A percentile compares a stretch with the other conserved stretches of the same genome.
Evolutionary conservation across 106 monocot genomes (phyloP).

Genomic region (Acanthochlamys bracteata): DNA sequence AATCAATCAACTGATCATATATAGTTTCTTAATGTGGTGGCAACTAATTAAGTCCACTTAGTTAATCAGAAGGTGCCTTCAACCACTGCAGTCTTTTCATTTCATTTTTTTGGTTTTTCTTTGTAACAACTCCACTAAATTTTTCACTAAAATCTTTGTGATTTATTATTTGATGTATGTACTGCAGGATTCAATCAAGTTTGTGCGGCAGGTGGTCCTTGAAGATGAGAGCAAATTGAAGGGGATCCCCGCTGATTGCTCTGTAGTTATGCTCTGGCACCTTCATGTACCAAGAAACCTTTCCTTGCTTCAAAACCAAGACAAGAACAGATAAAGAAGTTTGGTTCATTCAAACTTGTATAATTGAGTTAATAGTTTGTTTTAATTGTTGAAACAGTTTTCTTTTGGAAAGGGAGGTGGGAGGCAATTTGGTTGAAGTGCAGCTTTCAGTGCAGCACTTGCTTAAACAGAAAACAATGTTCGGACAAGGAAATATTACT

Average conservation of each 20-base stretch:
- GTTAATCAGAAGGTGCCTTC: conserved; percentile 2
- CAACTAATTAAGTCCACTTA: too few relatives aligned
- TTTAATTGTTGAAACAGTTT: too few relatives aligned
- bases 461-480: too few relatives aligned
- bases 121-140: not conserved
- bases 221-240: conserved; percentile 39
- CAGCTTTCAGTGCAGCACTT: too few relatives aligned
- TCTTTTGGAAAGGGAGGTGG: too few relatives aligned
- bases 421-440: too few relatives aligned
- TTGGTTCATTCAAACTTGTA: not conserved
- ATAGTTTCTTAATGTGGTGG: too few relatives aligned
- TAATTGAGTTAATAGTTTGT: not conserved
- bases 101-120: too few relatives aligned
- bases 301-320: conserved; percentile 1
- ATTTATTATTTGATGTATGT: too few relatives aligned
- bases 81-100: not conserved
- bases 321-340: not conserved
- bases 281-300: conserved; percentile 31
- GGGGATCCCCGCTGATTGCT: conserved; percentile 46
- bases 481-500: too few relatives aligned
- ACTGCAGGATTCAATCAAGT: conserved; percentile 47
- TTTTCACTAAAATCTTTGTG: not conserved
- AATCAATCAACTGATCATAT: too few relatives aligned
- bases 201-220: conserved; percentile 31
- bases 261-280: conserved; percentile 53